phyloP scores from a whole-genome alignment of 176 grass and related monocot genomes.

The Urochloa ruziziensis region DNA sequence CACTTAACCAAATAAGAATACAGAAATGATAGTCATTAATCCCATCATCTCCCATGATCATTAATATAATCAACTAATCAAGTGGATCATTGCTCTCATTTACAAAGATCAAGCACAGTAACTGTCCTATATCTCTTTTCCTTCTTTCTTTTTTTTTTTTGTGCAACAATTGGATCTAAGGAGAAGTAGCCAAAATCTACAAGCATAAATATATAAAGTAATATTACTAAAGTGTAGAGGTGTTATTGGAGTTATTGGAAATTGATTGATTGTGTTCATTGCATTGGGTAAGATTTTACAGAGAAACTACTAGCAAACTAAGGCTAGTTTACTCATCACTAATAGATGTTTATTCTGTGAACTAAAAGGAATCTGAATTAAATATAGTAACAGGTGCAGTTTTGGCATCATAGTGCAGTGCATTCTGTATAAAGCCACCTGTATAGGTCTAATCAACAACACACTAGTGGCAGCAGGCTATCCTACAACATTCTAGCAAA shows the following conservation, averaged over 20 bases:
- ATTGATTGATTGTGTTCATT: conserved; percentile 11
- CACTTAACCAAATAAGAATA: not conserved
- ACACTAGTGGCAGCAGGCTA: not conserved
- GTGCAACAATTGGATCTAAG: not conserved
- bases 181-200: not conserved
- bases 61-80: not conserved
- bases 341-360: not conserved
- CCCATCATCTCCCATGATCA: not conserved
- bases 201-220: not conserved
- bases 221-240: not conserved
- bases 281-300: not conserved
- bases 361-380: not conserved
- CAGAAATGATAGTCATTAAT: not conserved
- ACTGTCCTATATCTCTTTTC: not conserved
- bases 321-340: not conserved
- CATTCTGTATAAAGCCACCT: not conserved
- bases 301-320: not conserved
- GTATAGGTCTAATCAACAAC: conserved; percentile 2
- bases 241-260: not conserved
- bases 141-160: not conserved
- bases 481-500: not conserved
- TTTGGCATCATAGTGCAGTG: not conserved
- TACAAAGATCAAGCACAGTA: not conserved
- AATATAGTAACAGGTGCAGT: not conserved
- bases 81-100: not conserved